Evolutionary conservation across 2,329 filamentous ascomycete species (phyloP).

Genomic region (Aspergillus sp.): DNA sequence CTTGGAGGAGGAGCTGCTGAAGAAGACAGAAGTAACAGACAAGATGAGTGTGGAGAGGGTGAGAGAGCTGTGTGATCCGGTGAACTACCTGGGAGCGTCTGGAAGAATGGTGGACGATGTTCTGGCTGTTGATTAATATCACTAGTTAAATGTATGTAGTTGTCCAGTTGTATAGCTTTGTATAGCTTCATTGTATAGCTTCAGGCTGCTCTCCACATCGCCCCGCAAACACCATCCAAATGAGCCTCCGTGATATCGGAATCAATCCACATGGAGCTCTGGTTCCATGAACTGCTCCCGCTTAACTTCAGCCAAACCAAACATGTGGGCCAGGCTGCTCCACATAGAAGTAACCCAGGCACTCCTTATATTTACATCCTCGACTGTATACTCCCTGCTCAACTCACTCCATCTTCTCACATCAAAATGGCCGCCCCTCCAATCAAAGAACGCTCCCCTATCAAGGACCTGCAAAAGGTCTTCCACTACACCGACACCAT

Average conservation of each 20-base stretch:
- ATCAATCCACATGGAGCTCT: neutral
- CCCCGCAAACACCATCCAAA: neutral
- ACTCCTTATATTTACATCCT: neutral
- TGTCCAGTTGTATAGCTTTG: too few species aligned
- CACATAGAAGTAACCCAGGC: neutral
- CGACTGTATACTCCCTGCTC: neutral
- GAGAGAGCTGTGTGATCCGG: constrained; percentile 55
- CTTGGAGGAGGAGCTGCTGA: constrained; percentile 46
- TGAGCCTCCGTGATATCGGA: neutral
- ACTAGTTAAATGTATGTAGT: neutral
- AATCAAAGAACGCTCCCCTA: constrained; percentile 19
- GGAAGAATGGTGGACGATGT: constrained; percentile 36
- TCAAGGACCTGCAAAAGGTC: constrained; percentile 29
- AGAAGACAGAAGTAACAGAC: constrained; percentile 41
- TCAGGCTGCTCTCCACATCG: neutral
- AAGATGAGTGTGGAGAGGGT: constrained; percentile 51
- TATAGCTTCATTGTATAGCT: neutral
- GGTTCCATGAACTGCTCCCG: neutral
- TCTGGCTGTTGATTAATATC: constrained; percentile 15
- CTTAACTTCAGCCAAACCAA: neutral
- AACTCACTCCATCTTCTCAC: neutral
- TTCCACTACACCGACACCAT: constrained; percentile 33
- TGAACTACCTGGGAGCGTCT: constrained; percentile 44
- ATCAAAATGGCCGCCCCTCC: constrained; percentile 13
- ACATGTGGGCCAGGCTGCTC: neutral